Evolutionary conservation across 108 stramenopile genomes (phyloP).

Genomic region (Fistulifera pelliculosa): DNA sequence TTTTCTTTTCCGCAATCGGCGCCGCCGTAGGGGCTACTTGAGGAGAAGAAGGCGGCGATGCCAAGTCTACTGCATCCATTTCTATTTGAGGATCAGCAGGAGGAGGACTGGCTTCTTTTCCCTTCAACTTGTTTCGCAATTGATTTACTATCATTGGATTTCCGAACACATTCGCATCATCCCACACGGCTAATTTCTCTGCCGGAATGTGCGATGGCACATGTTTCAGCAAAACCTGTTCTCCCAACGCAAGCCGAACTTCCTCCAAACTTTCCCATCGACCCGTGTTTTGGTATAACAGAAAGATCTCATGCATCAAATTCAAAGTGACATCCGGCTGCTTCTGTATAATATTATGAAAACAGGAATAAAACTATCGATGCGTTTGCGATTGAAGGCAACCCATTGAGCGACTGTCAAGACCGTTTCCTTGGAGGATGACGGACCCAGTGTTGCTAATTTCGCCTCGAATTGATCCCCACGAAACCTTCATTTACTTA

Average conservation of each 20-base stretch:
- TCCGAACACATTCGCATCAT: slow-evolving; percentile 51
- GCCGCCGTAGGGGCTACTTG: background rate
- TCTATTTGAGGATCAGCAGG: slow-evolving; percentile 2
- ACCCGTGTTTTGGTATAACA: slow-evolving; percentile 1
- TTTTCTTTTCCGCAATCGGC: background rate
- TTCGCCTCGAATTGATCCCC: slow-evolving; percentile 41
- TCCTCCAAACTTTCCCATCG: slow-evolving; percentile 33
- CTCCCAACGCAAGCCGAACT: slow-evolving; percentile 44
- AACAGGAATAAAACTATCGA: slow-evolving; percentile 8
- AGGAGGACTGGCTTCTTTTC: background rate
- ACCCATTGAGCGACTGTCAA: slow-evolving; percentile 48
- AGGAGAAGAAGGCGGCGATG: slow-evolving; percentile 2
- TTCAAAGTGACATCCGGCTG: background rate
- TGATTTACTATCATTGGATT: slow-evolving; percentile 44
- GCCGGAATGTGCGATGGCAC: background rate
- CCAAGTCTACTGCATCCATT: background rate
- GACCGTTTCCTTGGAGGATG: slow-evolving; percentile 40
- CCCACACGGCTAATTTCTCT: slow-evolving; percentile 35
- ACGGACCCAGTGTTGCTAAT: slow-evolving; percentile 23
- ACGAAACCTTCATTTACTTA: slow-evolving; percentile 12
- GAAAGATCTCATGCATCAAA: background rate
- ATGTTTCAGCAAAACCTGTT: slow-evolving; percentile 24
- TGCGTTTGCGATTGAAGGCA: slow-evolving; percentile 43
- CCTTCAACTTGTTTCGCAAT: slow-evolving; percentile 12
- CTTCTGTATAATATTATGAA: background rate